A percentile compares a stretch with the other conserved stretches of the same genome.
These are phyloP conservation scores for Chlamydomonas eustigma DNA, from an alignment of 139 green algal species.

Conservation along the genomic window DNA sequence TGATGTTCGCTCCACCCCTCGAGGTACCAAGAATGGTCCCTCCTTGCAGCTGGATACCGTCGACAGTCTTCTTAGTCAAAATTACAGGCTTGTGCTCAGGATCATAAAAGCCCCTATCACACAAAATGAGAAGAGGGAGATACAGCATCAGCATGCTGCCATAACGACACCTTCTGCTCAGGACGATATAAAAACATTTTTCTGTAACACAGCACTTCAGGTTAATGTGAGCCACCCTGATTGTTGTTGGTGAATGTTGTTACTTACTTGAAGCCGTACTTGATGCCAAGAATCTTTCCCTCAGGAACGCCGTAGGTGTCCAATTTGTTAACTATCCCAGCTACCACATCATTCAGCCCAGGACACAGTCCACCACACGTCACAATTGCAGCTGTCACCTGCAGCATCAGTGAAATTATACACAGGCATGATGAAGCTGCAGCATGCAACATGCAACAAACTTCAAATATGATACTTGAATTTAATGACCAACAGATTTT, in stretches of 20 bases:
- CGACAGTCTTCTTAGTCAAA: constrained; percentile 78
- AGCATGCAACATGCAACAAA: no score
- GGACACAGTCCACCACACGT: constrained; percentile 97
- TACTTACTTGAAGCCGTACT: constrained; percentile 65
- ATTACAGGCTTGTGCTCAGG: constrained; percentile 67
- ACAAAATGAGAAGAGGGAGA: not conserved
- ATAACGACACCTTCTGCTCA: no score
- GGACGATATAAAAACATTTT: not conserved
- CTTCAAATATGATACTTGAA: no score
- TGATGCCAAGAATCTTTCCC: constrained; percentile 87
- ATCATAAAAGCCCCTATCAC: constrained; percentile 57
- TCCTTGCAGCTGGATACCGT: constrained; percentile 92
- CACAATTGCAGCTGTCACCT: constrained; percentile 85
- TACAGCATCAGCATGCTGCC: not conserved
- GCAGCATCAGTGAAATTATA: no score
- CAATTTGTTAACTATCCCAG: constrained; percentile 82
- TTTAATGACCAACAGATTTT: not conserved
- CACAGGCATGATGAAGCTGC: no score
- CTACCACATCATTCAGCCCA: constrained; percentile 95
- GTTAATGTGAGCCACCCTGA: no score
- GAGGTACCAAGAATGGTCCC: constrained; percentile 95
- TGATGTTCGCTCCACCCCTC: constrained; percentile 86
- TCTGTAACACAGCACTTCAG: not conserved
- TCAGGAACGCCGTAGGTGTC: constrained; percentile 86
- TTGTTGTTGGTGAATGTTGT: no score